Conservation (phyloP, 768 basidiomycete genomes). For the Calocybe indica region DNA sequence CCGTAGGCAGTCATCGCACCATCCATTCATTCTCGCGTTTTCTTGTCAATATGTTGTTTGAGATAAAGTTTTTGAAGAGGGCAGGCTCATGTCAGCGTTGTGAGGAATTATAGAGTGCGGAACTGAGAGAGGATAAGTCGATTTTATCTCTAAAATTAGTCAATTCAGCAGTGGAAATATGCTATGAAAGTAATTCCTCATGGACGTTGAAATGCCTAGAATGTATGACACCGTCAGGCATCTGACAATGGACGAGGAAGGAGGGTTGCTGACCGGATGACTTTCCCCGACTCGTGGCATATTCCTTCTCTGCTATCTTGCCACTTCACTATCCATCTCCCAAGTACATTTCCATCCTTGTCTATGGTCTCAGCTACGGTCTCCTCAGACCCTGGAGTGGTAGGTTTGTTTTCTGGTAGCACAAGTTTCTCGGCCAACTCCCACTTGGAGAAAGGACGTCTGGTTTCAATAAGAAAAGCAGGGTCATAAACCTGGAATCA, state of each 20-base stretch:
- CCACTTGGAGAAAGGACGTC: conserved; percentile 75
- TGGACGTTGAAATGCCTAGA: conserved; percentile 42
- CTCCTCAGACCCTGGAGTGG: conserved; percentile 52
- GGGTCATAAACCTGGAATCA: conserved; percentile 57
- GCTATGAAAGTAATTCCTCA: conserved; percentile 31
- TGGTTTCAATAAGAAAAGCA: conserved; percentile 60
- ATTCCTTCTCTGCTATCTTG: conserved; percentile 55
- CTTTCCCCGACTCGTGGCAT: conserved; percentile 57
- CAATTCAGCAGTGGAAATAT: background rate
- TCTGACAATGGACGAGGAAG: background rate
- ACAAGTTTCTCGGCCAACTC: conserved; percentile 56
- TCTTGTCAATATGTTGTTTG: no score
- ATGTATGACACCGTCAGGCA: conserved; percentile 1
- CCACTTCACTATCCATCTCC: conserved; percentile 80
- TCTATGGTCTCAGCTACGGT: conserved; percentile 76
- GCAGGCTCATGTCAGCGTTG: background rate
- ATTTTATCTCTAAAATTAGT: background rate
- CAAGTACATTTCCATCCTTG: conserved; percentile 51
- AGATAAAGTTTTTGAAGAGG: no score
- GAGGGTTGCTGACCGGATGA: conserved; percentile 50
- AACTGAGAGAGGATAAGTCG: background rate
- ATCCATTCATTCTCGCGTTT: no score
- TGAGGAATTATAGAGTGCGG: background rate
- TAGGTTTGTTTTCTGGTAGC: conserved; percentile 32
- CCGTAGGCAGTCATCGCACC: no score